Evolutionary conservation across 305 asterid genomes (phyloP).

Genomic region (Plantago lanceolata): DNA sequence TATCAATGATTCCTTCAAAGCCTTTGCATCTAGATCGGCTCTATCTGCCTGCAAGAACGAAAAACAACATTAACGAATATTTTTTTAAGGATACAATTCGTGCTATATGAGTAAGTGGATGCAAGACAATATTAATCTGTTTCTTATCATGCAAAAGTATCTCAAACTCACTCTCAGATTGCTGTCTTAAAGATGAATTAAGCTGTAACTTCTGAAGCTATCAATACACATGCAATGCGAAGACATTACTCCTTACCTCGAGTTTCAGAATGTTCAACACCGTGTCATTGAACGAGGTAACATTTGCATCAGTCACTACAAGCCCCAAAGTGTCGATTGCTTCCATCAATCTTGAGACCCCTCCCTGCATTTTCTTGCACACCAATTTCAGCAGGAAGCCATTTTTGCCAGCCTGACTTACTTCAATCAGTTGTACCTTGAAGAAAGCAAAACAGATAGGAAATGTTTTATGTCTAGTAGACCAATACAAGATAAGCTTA

Average conservation of each 20-base stretch:
- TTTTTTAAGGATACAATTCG: neutral
- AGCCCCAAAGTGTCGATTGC: conserved; percentile 52
- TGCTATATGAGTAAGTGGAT: neutral
- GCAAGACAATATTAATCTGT: neutral
- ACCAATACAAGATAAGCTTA: neutral
- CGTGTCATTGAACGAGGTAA: conserved; percentile 45
- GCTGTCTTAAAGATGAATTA: neutral
- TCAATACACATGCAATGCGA: neutral
- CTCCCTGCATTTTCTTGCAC: conserved; percentile 38
- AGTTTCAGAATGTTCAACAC: conserved; percentile 47
- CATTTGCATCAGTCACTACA: conserved; percentile 54
- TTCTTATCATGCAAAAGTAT: conserved; percentile 1
- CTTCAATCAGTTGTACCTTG: conserved; percentile 54
- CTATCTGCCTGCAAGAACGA: conserved; percentile 38
- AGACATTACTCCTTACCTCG: conserved; percentile 40
- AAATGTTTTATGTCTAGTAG: neutral
- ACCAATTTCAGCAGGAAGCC: conserved; percentile 51
- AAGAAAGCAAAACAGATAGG: conserved; percentile 6
- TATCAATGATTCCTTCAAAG: conserved; percentile 43
- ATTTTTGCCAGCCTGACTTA: conserved; percentile 44
- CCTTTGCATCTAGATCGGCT: conserved; percentile 28
- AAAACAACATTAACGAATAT: conserved; percentile 12
- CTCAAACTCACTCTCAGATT: neutral
- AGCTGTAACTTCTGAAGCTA: neutral
- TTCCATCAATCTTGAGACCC: conserved; percentile 56